Base-by-base conservation (phyloP, 225 moss, liverwort and hornwort species). In the Climacium dendroides region DNA sequence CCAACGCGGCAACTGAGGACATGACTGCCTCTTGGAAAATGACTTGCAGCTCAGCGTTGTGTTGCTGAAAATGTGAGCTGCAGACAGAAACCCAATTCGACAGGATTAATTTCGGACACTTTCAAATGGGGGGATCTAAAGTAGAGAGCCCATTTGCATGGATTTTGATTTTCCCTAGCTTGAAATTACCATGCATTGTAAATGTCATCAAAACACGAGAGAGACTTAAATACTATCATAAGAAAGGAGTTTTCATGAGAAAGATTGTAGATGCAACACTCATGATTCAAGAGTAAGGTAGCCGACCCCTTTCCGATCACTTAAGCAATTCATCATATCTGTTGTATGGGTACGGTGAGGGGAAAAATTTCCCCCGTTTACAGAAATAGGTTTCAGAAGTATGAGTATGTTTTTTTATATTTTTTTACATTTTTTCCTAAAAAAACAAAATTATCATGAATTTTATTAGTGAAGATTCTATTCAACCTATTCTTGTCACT, bases 1-100 rank as follows among this genome's bases (percentile, higher is more conserved):
- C 92, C 80, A 93, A 53, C 13, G 66, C 84, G 74, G 90, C 93
- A 88, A 82, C 80, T 52, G 90, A 91, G 58, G 91, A 87, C 92
- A 90, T 90, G 50, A 25, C 55, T 87, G 55, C 84, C 24, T 43
- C 61, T 47, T 47, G 24, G 7, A 41, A 30, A 55, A 72, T 45
- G 22, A 26, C 63, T 72, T 47, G 34, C 32, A 70, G n/a, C 57
- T 19, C 5, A 13, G 19, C 15, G 52, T 12, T 67, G 47, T 63
- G 48, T 32, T 35, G 32, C 53, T 60, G 45, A 32, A 74, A 55
- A 54, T 32, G 24, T n/a, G 41, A 52, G n/a, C 85, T 69, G 74
- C 59, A 85, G 43, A 34, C 16, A 48, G 20, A 89, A 63, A 60
- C 28, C 29, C 63, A 76, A 53, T 23, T 39, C n/a, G 11, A 77